Evolutionary conservation across 1,284 basidiomycete genomes (phyloP).

Genomic region (Prillingera fragicola): DNA sequence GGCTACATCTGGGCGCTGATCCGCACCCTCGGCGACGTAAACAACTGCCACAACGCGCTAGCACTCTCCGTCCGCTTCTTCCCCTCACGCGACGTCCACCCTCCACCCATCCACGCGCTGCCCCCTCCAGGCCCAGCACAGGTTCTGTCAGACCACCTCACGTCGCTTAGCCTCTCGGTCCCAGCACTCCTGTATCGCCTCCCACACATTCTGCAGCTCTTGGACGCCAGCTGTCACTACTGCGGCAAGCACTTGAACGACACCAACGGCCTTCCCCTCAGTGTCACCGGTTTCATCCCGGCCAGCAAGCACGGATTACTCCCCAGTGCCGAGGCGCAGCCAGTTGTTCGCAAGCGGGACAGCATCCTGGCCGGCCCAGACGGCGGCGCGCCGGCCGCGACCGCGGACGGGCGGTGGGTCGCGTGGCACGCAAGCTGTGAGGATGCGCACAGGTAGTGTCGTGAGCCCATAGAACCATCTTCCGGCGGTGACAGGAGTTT

Average conservation of each 20-base stretch:
- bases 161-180: conserved; percentile 7
- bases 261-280: conserved; percentile 10
- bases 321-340: background rate
- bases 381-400: too few relatives aligned
- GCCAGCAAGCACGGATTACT: background rate
- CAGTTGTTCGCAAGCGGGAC: too few relatives aligned
- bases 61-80: conserved; percentile 9
- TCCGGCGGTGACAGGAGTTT: too few relatives aligned
- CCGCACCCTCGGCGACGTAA: conserved; percentile 1
- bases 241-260: conserved; percentile 9
- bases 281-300: conserved; percentile 4
- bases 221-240: conserved; percentile 8
- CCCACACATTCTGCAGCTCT: background rate
- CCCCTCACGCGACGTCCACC: conserved; percentile 6
- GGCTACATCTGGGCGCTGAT: conserved; percentile 9
- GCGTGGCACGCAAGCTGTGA: conserved; percentile 12
- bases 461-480: too few relatives aligned
- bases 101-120: conserved; percentile 17
- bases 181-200: conserved; percentile 11
- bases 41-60: background rate
- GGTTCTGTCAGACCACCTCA: conserved; percentile 7
- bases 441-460: too few relatives aligned
- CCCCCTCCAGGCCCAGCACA: conserved; percentile 9
- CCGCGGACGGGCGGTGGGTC: conserved; percentile 13
- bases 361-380: too few relatives aligned